Evolutionary conservation across 345 rosid species (phyloP).

Genomic region (Abelmoschus esculentus): DNA sequence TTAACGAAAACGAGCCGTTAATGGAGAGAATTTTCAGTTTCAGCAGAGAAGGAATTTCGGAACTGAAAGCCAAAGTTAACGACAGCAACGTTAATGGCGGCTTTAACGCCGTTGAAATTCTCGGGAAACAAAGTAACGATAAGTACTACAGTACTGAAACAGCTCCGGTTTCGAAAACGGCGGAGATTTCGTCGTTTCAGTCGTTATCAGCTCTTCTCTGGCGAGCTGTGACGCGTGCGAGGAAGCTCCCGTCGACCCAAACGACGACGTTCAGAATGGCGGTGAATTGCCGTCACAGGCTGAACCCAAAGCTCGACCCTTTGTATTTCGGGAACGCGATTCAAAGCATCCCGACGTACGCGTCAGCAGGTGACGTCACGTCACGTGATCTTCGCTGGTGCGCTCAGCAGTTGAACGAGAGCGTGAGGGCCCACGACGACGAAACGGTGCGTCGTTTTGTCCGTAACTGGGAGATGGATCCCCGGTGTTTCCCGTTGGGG

Average conservation of each 20-base stretch:
- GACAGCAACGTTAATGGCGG: constrained; percentile 17
- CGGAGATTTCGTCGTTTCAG: constrained; percentile 86
- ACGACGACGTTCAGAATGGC: constrained; percentile 91
- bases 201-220: constrained; percentile 68
- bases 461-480: constrained; percentile 65
- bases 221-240: constrained; percentile 79
- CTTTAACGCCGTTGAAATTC: constrained; percentile 41
- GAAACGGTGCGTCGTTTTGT: constrained; percentile 37
- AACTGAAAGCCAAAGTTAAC: constrained; percentile 61
- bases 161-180: constrained; percentile 28
- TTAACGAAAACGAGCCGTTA: constrained; percentile 55
- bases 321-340: constrained; percentile 90
- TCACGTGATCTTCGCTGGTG: constrained; percentile 74
- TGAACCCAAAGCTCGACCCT: constrained; percentile 60
- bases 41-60: constrained; percentile 50
- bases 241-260: constrained; percentile 45
- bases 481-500: constrained; percentile 82
- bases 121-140: constrained; percentile 68
- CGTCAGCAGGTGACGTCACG: constrained; percentile 62
- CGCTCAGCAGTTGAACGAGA: constrained; percentile 59
- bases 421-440: constrained; percentile 52
- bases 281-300: constrained; percentile 68
- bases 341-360: constrained; percentile 76
- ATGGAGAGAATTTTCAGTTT: constrained; percentile 84
- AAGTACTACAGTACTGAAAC: constrained; percentile 21